phyloP scores from a whole-genome alignment of 129 eudicot species.

The Arctium minus region DNA sequence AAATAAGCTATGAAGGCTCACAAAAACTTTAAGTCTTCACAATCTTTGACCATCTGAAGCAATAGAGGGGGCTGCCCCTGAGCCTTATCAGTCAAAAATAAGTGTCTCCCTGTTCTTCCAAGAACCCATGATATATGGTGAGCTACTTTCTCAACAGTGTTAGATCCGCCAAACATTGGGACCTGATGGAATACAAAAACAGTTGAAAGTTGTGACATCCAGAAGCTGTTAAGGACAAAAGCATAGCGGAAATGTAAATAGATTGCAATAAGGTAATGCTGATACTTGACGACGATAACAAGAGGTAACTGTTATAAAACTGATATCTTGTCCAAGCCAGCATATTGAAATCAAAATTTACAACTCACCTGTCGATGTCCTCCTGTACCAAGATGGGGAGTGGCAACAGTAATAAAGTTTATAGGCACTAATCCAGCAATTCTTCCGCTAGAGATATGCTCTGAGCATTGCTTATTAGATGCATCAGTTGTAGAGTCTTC shows the following conservation, averaged over 20 bases:
- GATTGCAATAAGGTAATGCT: neutral
- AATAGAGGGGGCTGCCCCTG: conserved; percentile 78
- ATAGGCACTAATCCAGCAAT: conserved; percentile 86
- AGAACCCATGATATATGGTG: conserved; percentile 62
- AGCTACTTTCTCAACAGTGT: conserved; percentile 67
- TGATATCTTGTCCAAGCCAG: neutral
- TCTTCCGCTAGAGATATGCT: conserved; percentile 29
- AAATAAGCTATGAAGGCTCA: conserved; percentile 29
- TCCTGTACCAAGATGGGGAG: conserved; percentile 93
- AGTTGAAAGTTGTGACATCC: neutral
- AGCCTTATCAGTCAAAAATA: conserved; percentile 63
- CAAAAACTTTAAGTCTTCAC: conserved; percentile 74
- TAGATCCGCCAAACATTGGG: conserved; percentile 71
- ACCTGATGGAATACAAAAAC: conserved; percentile 36
- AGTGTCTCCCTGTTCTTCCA: conserved; percentile 87
- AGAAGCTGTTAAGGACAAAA: neutral
- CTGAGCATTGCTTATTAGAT: conserved; percentile 11
- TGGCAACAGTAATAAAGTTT: conserved; percentile 77
- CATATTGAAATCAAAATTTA: neutral
- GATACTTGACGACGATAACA: neutral
- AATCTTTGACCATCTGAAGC: conserved; percentile 70
- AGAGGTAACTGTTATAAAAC: neutral
- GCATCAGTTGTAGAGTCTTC: conserved; percentile 26
- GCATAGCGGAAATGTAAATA: neutral
- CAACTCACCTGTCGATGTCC: conserved; percentile 78